Conservation (phyloP, 1,139 yeast genomes). For the Debaryomyces nepalensis region DNA sequence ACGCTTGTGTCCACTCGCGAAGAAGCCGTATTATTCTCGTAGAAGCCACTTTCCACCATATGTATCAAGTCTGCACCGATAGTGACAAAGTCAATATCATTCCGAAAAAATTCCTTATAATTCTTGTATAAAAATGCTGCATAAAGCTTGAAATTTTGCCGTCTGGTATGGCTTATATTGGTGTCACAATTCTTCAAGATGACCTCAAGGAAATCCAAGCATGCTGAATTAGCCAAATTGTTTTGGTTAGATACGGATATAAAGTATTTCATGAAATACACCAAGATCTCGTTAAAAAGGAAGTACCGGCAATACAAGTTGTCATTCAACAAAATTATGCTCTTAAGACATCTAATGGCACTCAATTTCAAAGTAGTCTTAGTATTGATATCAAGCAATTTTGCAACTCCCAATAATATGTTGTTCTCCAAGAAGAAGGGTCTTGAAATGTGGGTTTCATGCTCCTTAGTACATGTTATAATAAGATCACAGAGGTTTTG, state of each 20-base stretch:
- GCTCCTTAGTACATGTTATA: slow-evolving; percentile 67
- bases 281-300: slow-evolving; percentile 57
- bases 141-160: slow-evolving; percentile 49
- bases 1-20: slow-evolving; percentile 22
- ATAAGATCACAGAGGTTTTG: slow-evolving; percentile 74
- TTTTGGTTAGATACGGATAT: slow-evolving; percentile 54
- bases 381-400: slow-evolving; percentile 41
- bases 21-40: slow-evolving; percentile 18
- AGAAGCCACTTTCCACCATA: slow-evolving; percentile 32
- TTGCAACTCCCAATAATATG: slow-evolving; percentile 57
- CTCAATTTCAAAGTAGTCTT: slow-evolving; percentile 63
- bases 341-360: slow-evolving; percentile 66
- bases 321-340: slow-evolving; percentile 64
- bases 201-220: slow-evolving; percentile 70
- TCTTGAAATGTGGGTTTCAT: slow-evolving; percentile 58
- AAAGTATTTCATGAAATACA: slow-evolving; percentile 55
- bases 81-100: slow-evolving; percentile 32
- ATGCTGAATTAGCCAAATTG: slow-evolving; percentile 74
- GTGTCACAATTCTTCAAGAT: slow-evolving; percentile 42
- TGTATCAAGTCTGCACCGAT: slow-evolving; percentile 39
- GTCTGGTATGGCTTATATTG: slow-evolving; percentile 27
- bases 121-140: slow-evolving; percentile 54
- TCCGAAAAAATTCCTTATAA: slow-evolving; percentile 42
- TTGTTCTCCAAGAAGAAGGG: slow-evolving; percentile 63
- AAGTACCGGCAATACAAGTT: slow-evolving; percentile 60